Base-by-base conservation (phyloP, 345 rosid genomes). In the Noccaea bulbosa region DNA sequence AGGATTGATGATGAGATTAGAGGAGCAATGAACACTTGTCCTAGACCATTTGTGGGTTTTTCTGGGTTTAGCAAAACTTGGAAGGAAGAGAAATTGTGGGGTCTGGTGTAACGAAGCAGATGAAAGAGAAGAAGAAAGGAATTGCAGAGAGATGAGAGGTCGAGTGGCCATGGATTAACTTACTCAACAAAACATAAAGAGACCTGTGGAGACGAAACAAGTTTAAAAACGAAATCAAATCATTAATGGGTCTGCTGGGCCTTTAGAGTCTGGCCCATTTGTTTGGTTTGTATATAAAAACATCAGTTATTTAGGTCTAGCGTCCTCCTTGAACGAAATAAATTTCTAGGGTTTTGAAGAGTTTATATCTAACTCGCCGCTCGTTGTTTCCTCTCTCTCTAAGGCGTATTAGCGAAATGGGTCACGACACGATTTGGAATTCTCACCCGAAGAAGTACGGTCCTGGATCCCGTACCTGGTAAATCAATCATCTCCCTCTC, bases 91-190 rank as follows among this genome's bases (percentile, higher is more conserved):
- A 57, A 56, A 30, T 32, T 71, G 53, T 17, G 37, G 49, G 2
- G 54, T 46, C 37, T 59, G 27, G 15, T 78, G 32, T 38, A 72
- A 65, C 2, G 76, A 64, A 38, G 79, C 79, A 49, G 74, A 53
- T 11, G 82, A 72, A 38, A 73, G 12, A 39, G 67, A 68, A 39
- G 67, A 68, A 61, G 79, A 14, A 51, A 61, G 38, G 7, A 27
- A 58, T 69, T 69, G 65, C 41, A 59, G 67, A 52, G 68, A 76
- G 40, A 39, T 74, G 45, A 45, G 71, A 30, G 60, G 74, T 65
- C 67, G 54, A 56, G 87, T 56, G 49, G 93, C 90, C 98, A 87
- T 87, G 73, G 88, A 80, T 81, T 62, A 22, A 34, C 30, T 27
- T 27, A 27, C 30, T 24, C 30, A 33, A 10, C 7, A 32, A 17